Evolutionary conservation across 2,329 filamentous ascomycete species (phyloP).

Genomic region (Pseudogymnoascus sp.): DNA sequence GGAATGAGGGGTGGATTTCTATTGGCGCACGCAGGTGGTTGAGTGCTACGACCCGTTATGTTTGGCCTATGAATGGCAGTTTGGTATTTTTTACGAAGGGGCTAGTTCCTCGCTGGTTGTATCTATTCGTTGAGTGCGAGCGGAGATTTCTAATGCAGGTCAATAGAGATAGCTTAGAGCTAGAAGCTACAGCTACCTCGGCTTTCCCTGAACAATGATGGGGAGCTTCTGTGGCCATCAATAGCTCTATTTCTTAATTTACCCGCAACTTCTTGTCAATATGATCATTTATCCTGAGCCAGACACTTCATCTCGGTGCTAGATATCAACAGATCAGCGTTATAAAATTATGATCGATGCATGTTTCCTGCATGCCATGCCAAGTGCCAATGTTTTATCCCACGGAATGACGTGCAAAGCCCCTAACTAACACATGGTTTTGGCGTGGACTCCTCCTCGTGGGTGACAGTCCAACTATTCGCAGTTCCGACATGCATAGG

Average conservation of each 20-base stretch:
- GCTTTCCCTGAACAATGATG: background rate
- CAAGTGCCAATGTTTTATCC: background rate
- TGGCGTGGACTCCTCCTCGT: background rate
- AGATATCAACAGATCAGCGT: background rate
- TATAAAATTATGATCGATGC: background rate
- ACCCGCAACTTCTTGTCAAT: background rate
- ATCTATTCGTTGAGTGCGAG: background rate
- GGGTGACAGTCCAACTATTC: background rate
- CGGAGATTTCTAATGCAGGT: background rate
- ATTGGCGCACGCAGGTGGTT: background rate
- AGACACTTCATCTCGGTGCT: background rate
- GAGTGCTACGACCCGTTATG: slow-evolving; percentile 6
- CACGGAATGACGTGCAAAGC: background rate
- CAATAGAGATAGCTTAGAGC: background rate
- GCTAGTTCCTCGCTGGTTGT: background rate
- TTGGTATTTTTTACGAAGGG: background rate
- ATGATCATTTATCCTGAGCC: background rate
- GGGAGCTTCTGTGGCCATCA: no score
- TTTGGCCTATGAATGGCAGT: background rate
- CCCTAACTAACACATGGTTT: background rate
- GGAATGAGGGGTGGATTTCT: background rate
- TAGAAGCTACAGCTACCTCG: background rate
- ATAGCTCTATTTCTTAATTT: background rate
- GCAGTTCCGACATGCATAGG: background rate
- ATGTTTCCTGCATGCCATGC: background rate